These are phyloP conservation scores for Sonneratia alba DNA, from an alignment of 345 rosid genomes.

Conservation along the genomic window DNA sequence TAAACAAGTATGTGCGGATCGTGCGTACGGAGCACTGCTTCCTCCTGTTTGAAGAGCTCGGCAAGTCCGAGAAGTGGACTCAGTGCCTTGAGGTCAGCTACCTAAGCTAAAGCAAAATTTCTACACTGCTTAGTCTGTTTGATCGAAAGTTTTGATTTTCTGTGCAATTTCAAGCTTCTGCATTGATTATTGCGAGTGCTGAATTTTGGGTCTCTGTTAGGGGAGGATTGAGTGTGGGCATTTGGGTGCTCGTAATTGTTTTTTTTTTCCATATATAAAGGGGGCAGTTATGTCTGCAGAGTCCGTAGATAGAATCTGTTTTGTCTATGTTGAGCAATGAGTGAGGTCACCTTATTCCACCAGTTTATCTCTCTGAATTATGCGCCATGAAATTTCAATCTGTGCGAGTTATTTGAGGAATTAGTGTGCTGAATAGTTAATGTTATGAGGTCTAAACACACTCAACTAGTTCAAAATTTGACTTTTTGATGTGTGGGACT, in stretches of 20 bases:
- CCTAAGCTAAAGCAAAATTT: not conserved
- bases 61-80: constrained; percentile 70
- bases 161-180: constrained; percentile 3
- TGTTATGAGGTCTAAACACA: not conserved
- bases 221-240: not conserved
- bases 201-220: not conserved
- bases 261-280: not conserved
- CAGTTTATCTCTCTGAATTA: not conserved
- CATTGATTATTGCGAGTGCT: no score
- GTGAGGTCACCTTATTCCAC: not conserved
- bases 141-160: not conserved
- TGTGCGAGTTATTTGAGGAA: not conserved
- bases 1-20: constrained; percentile 55
- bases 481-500: not conserved
- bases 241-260: not conserved
- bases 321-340: not conserved
- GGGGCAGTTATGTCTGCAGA: not conserved
- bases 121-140: not conserved
- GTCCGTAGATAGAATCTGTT: no score
- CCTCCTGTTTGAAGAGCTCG: constrained; percentile 85
- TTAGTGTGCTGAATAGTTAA: not conserved
- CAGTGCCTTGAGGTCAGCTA: constrained; percentile 74
- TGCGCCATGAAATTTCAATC: not conserved
- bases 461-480: not conserved
- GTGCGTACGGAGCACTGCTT: constrained; percentile 78